Conservation (phyloP, 768 basidiomycete genomes). For the Boletus rubroflammeus region DNA sequence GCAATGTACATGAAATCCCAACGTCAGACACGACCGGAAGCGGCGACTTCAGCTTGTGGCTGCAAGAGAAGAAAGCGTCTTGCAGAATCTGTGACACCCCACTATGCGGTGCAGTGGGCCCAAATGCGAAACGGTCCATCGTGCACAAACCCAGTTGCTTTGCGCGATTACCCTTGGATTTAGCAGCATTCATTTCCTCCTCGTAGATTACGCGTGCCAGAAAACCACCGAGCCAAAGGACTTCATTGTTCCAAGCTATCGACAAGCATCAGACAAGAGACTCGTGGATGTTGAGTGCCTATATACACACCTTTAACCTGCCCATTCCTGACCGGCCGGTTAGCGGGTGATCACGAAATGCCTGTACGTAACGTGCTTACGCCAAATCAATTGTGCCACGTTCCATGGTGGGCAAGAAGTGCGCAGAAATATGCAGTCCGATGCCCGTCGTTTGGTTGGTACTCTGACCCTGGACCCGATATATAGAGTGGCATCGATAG, state of each 20-base stretch:
- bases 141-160: conserved; percentile 53
- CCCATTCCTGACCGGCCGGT: conserved; percentile 56
- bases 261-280: neutral
- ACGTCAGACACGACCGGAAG: conserved; percentile 13
- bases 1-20: conserved; percentile 2
- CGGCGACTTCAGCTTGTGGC: neutral
- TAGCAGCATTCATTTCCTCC: conserved; percentile 50
- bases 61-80: conserved; percentile 14
- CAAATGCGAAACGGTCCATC: conserved; percentile 79
- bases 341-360: neutral
- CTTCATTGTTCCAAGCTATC: conserved; percentile 85
- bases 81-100: conserved; percentile 12
- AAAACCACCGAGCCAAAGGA: conserved; percentile 79
- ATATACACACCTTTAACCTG: conserved; percentile 64
- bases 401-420: conserved; percentile 95
- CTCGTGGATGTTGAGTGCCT: neutral
- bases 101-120: conserved; percentile 27
- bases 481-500: neutral
- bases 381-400: conserved; percentile 87
- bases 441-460: conserved; percentile 89
- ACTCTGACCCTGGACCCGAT: conserved; percentile 63
- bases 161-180: neutral
- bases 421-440: conserved; percentile 56
- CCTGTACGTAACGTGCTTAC: conserved; percentile 38
- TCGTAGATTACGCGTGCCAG: conserved; percentile 83